These are phyloP conservation scores for Glarea lozoyensis DNA, from an alignment of 495 filamentous ascomycete genomes.

Conservation along the genomic window DNA sequence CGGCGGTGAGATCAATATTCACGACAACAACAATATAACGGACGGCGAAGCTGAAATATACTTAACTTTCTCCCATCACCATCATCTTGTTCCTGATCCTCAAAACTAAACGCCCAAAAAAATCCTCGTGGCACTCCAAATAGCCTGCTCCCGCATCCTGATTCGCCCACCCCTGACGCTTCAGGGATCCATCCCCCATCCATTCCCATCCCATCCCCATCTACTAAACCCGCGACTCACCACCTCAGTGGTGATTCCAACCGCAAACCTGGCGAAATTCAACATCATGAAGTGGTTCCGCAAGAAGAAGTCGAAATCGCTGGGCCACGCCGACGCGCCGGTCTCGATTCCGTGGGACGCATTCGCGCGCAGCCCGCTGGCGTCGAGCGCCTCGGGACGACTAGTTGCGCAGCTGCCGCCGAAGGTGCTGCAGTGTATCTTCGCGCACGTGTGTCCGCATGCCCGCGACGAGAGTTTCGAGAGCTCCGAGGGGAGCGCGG, in stretches of 20 bases:
- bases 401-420: constrained; percentile 36
- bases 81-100: too few relatives aligned
- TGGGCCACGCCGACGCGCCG: too few relatives aligned
- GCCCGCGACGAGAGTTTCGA: constrained; percentile 65
- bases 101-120: too few relatives aligned
- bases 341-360: too few relatives aligned
- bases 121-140: too few relatives aligned
- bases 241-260: background rate
- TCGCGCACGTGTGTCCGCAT: constrained; percentile 79
- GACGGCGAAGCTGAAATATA: too few relatives aligned
- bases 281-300: constrained; percentile 20
- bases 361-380: too few relatives aligned
- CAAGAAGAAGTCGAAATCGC: constrained; percentile 14
- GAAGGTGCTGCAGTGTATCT: constrained; percentile 61
- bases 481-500: constrained; percentile 71
- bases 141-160: too few relatives aligned
- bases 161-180: too few relatives aligned
- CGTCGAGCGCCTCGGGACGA: constrained; percentile 9
- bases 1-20: too few relatives aligned
- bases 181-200: background rate
- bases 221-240: background rate
- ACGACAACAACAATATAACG: too few relatives aligned
- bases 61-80: too few relatives aligned
- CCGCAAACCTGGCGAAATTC: constrained; percentile 16
- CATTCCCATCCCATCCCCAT: background rate